Conservation (phyloP, 2,329 filamentous ascomycete species). For the Claviceps sp. region DNA sequence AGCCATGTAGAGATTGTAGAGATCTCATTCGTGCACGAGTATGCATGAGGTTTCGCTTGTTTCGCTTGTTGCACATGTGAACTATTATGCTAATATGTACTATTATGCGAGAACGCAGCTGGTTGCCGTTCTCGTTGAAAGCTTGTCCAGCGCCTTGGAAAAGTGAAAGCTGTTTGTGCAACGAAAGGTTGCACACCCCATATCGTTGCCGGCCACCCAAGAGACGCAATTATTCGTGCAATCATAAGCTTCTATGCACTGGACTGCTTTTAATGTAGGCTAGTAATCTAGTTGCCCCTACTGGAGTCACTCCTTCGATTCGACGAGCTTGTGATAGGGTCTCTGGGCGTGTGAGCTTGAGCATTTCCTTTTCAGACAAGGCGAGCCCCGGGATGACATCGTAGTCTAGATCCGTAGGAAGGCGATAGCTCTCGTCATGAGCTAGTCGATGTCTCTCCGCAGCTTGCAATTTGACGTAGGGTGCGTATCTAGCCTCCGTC, state of each 20-base stretch:
- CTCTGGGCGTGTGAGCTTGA: conserved; percentile 62
- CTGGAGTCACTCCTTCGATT: conserved; percentile 64
- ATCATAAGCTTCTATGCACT: background rate
- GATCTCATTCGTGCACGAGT: no score
- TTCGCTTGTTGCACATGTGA: no score
- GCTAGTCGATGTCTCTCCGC: conserved; percentile 52
- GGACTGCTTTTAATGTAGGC: conserved; percentile 37
- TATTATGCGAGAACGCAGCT: no score
- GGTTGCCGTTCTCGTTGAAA: no score
- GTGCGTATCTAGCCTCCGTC: conserved; percentile 77
- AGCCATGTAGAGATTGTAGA: no score
- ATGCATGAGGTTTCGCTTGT: no score
- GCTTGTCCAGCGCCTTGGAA: no score
- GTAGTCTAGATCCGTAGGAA: conserved; percentile 71
- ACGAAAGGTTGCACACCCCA: no score
- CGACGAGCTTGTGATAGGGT: conserved; percentile 78
- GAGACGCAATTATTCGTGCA: background rate
- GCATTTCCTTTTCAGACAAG: conserved; percentile 59
- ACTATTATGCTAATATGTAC: no score
- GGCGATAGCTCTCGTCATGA: conserved; percentile 59
- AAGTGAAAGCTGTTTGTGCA: no score
- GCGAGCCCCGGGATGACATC: conserved; percentile 59
- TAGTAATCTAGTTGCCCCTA: conserved; percentile 47
- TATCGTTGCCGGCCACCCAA: background rate
- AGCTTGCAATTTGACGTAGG: conserved; percentile 66